phyloP scores from a whole-genome alignment of 176 grass and related monocot species.

The maize (Zea mays) region Zm-B73-REFERENCE-NAM-5.0 NC_050099.1:41278001-41278500 shows the following conservation, averaged over 20 bases:
- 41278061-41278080: no score
- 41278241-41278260: background rate
- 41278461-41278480: constrained; percentile 86
- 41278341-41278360: constrained; percentile 88
- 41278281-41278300: constrained; percentile 6
- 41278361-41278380: constrained; percentile 97
- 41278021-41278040: no score
- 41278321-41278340: constrained; percentile 71
- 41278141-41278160: no score
- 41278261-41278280: background rate
- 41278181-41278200: background rate
- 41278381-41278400: constrained; percentile 91
- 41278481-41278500: constrained; percentile 56
- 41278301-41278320: constrained; percentile 11
- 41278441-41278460: constrained; percentile 92
- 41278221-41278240: background rate
- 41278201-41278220: constrained; percentile 1
- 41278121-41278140: no score
- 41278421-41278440: constrained; percentile 92
- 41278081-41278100: no score
- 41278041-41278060: no score
- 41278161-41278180: no score
- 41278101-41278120: no score
- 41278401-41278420: constrained; percentile 92
- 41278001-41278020: no score